Evolutionary conservation across 495 filamentous ascomycete genomes (phyloP).

Genomic region (Hyphodiscus hymeniophilus): DNA sequence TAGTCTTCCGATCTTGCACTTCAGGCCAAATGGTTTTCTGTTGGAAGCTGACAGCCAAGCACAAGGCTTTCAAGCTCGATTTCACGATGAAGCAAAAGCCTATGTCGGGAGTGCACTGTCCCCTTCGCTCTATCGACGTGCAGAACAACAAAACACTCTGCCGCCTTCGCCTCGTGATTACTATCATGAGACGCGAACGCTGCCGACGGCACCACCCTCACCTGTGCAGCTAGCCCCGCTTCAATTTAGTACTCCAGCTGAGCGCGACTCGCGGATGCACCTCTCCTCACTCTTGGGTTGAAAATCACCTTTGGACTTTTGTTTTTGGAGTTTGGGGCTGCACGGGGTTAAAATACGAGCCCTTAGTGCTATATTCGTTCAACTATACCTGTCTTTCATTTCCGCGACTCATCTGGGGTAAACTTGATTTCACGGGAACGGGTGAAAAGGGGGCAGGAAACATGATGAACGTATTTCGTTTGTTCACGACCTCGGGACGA

Average conservation of each 20-base stretch:
- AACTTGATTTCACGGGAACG: neutral
- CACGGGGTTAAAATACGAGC: neutral
- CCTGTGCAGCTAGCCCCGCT: constrained; percentile 13
- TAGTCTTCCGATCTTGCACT: constrained; percentile 15
- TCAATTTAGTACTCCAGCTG: constrained; percentile 2
- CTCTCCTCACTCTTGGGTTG: constrained; percentile 18
- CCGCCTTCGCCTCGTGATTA: constrained; percentile 6
- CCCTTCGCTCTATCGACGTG: neutral
- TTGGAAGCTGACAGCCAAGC: constrained; percentile 12
- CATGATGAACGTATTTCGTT: constrained; percentile 17
- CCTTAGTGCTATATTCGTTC: neutral
- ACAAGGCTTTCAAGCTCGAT: constrained; percentile 8
- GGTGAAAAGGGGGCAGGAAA: neutral
- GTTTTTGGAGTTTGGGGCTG: neutral
- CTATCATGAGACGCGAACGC: constrained; percentile 8
- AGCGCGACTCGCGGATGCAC: constrained; percentile 22
- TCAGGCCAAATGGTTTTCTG: constrained; percentile 9
- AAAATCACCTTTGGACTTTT: neutral
- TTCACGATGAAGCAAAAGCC: constrained; percentile 9
- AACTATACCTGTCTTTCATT: neutral
- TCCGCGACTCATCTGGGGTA: neutral
- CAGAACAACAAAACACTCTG: neutral
- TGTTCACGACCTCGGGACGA: constrained; percentile 2
- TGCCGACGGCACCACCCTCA: constrained; percentile 18
- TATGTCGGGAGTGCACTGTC: neutral